Conservation (phyloP, 441 rosid genomes). For the Arabidopsis lyrata region DNA sequence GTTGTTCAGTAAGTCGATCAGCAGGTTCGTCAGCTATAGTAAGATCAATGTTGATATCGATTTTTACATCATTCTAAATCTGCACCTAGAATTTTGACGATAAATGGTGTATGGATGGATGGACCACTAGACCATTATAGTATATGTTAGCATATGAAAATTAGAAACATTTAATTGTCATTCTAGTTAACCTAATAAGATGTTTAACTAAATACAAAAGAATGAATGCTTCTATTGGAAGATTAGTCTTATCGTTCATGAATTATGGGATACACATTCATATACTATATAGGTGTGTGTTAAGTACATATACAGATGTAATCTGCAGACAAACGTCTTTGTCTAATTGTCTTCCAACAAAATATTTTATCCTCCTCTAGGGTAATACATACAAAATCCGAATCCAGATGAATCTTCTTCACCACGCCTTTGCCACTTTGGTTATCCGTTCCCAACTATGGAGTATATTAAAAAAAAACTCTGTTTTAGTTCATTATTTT, state of each 20-base stretch:
- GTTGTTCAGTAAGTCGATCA: too few species aligned
- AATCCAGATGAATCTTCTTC: conserved; percentile 44
- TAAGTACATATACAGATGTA: conserved; percentile 15
- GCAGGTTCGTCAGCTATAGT: too few species aligned
- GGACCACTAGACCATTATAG: conserved; percentile 1
- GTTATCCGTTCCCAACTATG: conserved; percentile 21
- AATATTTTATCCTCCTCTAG: neutral
- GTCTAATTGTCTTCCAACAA: conserved; percentile 24
- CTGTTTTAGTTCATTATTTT: neutral
- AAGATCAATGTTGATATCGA: too few species aligned
- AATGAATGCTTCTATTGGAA: neutral
- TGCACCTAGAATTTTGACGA: neutral
- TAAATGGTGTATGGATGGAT: neutral
- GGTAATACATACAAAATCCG: conserved; percentile 32
- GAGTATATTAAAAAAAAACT: neutral
- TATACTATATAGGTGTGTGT: neutral
- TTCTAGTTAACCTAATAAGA: neutral
- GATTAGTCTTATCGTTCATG: neutral
- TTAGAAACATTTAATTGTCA: neutral
- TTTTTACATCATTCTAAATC: too few species aligned
- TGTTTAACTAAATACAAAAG: neutral
- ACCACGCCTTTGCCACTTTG: conserved; percentile 39
- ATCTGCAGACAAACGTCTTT: conserved; percentile 29
- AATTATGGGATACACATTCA: too few species aligned
- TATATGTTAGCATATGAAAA: neutral